phyloP scores from a whole-genome alignment of 1,284 basidiomycete genomes.

The Tylopilus sp. region DNA sequence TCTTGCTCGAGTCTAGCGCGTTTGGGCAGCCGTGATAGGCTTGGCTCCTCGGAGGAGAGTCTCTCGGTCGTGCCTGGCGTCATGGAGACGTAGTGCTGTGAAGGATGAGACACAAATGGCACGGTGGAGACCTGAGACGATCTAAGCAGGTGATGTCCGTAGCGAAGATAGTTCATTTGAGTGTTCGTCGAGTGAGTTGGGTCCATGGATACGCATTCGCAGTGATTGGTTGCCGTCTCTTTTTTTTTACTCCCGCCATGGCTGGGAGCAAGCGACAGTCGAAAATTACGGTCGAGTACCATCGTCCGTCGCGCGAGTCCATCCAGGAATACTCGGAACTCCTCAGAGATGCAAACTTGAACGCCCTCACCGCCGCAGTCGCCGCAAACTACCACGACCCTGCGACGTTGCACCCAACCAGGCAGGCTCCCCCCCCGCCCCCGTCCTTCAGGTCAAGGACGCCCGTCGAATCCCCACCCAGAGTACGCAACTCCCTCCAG shows the following conservation, averaged over 20 bases:
- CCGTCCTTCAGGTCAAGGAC: constrained; percentile 42
- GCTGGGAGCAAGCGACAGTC: constrained; percentile 46
- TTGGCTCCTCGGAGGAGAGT: constrained; percentile 2
- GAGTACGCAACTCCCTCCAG: constrained; percentile 55
- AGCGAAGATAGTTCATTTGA: constrained; percentile 17
- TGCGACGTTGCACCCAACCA: constrained; percentile 38
- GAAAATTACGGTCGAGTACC: constrained; percentile 71
- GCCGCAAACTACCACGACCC: constrained; percentile 43
- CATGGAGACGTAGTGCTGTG: constrained; percentile 5
- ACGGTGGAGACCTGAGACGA: neutral
- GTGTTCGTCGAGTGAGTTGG: no score
- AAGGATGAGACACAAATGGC: neutral
- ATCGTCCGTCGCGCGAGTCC: constrained; percentile 59
- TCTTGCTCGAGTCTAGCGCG: constrained; percentile 10
- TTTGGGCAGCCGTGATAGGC: constrained; percentile 6
- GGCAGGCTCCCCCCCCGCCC: constrained; percentile 56
- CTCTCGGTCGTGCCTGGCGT: constrained; percentile 10
- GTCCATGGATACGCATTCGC: neutral
- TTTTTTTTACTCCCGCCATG: neutral
- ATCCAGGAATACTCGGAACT: constrained; percentile 72
- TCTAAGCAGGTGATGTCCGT: neutral
- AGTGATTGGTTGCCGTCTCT: neutral
- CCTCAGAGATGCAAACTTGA: constrained; percentile 55
- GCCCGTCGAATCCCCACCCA: constrained; percentile 38
- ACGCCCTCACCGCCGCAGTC: constrained; percentile 47